Percentiles rank a stretch among this genome's conserved stretches.
Conservation (phyloP, 2,329 filamentous ascomycete genomes). For the Arthrobotrys entomopaga region DNA sequence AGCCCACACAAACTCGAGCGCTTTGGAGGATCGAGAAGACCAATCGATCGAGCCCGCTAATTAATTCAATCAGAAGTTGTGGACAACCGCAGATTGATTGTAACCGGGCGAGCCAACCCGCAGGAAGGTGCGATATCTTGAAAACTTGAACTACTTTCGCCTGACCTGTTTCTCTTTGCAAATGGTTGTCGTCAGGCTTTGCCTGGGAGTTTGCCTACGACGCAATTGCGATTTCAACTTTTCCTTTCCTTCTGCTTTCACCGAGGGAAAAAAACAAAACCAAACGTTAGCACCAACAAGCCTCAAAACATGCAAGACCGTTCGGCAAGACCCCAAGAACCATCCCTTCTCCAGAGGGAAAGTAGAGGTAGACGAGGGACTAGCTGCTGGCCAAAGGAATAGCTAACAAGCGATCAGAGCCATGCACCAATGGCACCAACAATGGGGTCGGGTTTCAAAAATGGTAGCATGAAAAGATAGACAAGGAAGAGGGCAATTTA, state of each 20-base stretch:
- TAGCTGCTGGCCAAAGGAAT: conserved; percentile 9
- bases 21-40: too few species aligned
- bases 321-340: neutral
- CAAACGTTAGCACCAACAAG: neutral
- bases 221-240: conserved; percentile 1
- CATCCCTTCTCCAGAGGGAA: conserved; percentile 4
- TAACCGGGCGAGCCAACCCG: too few species aligned
- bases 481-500: conserved; percentile 19
- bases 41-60: too few species aligned
- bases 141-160: too few species aligned
- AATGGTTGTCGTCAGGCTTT: neutral
- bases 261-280: neutral
- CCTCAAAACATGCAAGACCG: neutral
- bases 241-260: neutral
- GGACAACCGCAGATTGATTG: too few species aligned
- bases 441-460: neutral
- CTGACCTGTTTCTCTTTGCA: neutral
- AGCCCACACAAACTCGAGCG: neutral
- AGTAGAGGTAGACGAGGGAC: neutral
- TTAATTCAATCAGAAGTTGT: too few species aligned
- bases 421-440: conserved; percentile 10
- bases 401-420: neutral
- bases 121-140: too few species aligned
- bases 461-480: conserved; percentile 16
- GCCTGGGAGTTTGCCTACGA: conserved; percentile 3